Evolutionary conservation across 139 green algal genomes (phyloP), one percentile per base, ranked within the genome.

Genomic region (Tetratostichococcus sp.): DNA sequence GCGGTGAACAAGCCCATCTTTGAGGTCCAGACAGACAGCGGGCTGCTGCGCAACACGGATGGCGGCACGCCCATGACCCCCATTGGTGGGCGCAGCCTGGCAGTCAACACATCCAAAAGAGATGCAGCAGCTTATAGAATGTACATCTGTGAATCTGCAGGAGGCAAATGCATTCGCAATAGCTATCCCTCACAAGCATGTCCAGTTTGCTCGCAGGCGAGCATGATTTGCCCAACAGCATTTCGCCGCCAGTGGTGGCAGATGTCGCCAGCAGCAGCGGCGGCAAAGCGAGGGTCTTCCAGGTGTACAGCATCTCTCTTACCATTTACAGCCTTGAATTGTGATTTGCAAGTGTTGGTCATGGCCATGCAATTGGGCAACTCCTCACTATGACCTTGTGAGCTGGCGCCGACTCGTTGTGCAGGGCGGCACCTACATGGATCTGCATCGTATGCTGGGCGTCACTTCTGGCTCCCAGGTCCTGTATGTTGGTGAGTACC

Each of bases 401-500:
- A n/a, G n/a, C n/a, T n/a, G n/a, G n/a, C n/a, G n/a, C n/a, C n/a
- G n/a, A n/a, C n/a, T n/a, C n/a, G n/a, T n/a, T n/a, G n/a, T n/a
- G n/a, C n/a, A n/a, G 79, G 91, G 90, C 19, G 91, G 91, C 14
- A 88, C 65, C 22, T 91, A 89, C 77, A 57, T 80, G n/a, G 92
- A 98, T 82, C 84, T 98, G 23, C 92, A 98, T 83, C 83, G 84
- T 31, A 96, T 97, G 90, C 82, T 98, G 67, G 88, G 83, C 0
- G 81, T 98, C 22, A 73, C 30, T 0, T 77, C 76, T 32, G 90
- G 90, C 67, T 80, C 69, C 2, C 65, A 86, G 82, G 79, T 89
- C 16, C 73, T 91, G 69, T 90, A 92, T 70, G 73, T 90, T 8
- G 86, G 50, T 62, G 50, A 23, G 50, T 62, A 11, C 8, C 39